Evolutionary conservation across 2,329 filamentous ascomycete genomes (phyloP), one percentile per base, ranked within the genome.

Genomic region (Ascochyta rabiei): DNA sequence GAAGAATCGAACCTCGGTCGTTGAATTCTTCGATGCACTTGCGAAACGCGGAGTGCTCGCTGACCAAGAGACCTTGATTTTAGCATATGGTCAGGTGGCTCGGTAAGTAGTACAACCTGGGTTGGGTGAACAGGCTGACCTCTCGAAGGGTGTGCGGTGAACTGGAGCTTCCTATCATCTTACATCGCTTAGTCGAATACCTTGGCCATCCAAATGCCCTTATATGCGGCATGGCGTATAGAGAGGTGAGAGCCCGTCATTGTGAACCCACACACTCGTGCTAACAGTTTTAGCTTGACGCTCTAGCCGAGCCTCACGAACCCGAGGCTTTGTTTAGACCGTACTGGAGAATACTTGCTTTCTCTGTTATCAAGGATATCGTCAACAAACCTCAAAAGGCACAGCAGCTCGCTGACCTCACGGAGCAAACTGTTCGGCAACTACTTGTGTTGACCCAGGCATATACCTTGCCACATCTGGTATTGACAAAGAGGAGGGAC

Each of bases 281-380:
- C 46, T 63, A 34, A 62, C 23, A 15, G 15, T 5, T 51, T 34
- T 60, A 87, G 82, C 78, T 96, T 34, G 81, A 89, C 18, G 87
- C 86, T 56, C 81, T 98, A 43, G 89, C 92, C 1, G 83, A 88
- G 46, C 79, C 81, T 42, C 83, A 86, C 35, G 80, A 81, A 3
- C 80, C 85, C 33, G 88, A 85, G 24, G 85, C 86, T 15, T 79
- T 99, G 0, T 88, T 98, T 52, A 86, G 88, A 50, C 92, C 93
- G 0, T 98, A 92, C 73, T 98, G 93, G 93, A 86, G 86, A 61
- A 93, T 85, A 26, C 81, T 99, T 39, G 93, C 91, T 0, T 89
- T 93, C 55, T 84, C 88, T 44, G 87, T 91, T 2, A 88, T 95
- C 24, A 93, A 92, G 71, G 91, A 96, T 64, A 82, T 98, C 57